Conservation (phyloP, 345 rosid species). For the Arabidopsis arenosa region DNA sequence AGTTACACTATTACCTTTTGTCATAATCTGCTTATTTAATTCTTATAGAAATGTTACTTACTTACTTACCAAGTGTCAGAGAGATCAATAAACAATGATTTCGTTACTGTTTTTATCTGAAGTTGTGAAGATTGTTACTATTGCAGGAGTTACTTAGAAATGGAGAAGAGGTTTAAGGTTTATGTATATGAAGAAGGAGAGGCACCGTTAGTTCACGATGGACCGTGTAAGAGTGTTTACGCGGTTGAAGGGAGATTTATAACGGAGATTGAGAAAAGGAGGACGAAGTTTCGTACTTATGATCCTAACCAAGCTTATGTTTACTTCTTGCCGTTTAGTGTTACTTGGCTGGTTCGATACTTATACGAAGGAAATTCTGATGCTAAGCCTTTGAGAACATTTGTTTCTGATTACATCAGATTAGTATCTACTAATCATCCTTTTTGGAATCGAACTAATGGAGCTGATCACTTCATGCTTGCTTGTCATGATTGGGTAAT, state of each 20-base stretch:
- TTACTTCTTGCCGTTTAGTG: slow-evolving; percentile 88
- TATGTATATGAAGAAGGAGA: slow-evolving; percentile 88
- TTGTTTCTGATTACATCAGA: slow-evolving; percentile 71
- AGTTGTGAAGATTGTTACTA: not conserved
- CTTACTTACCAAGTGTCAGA: no score
- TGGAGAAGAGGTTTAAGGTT: slow-evolving; percentile 90
- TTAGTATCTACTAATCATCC: slow-evolving; percentile 68
- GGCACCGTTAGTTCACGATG: slow-evolving; percentile 71
- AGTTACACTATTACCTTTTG: not conserved
- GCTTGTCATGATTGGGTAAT: slow-evolving; percentile 90
- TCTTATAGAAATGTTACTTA: no score
- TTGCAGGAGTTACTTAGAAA: slow-evolving; percentile 76
- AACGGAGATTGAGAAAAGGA: slow-evolving; percentile 68
- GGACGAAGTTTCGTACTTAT: slow-evolving; percentile 56
- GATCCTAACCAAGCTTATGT: slow-evolving; percentile 67
- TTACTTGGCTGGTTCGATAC: slow-evolving; percentile 74
- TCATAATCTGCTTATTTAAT: slow-evolving; percentile 7
- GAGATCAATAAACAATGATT: no score
- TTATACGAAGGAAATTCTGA: slow-evolving; percentile 52
- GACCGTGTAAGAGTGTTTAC: slow-evolving; percentile 87
- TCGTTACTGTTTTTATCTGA: no score
- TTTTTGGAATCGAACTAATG: slow-evolving; percentile 75
- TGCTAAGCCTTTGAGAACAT: slow-evolving; percentile 54
- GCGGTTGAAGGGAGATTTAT: slow-evolving; percentile 90
- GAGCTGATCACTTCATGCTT: slow-evolving; percentile 93